Evolutionary conservation across 345 rosid genomes (phyloP), one percentile per base, ranked within the genome.

Genomic region (Melaleuca quinquenervia): DNA sequence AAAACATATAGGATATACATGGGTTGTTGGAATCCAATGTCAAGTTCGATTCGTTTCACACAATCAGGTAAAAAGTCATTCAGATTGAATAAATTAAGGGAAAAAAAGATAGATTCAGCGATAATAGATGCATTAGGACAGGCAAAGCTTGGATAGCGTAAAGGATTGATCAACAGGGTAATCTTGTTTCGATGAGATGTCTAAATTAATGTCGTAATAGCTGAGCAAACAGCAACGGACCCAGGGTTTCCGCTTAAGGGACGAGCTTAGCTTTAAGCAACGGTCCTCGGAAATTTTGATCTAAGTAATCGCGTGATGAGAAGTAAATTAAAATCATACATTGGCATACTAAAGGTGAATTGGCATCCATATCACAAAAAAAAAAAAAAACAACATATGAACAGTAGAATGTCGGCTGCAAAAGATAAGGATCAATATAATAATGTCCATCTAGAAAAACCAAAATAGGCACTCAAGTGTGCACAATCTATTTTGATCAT

Each of bases 141-240:
- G 36, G n/a, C 1, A 51, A 58, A 58, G n/a, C 16, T 58, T 58
- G 1, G 36, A 51, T 51, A 51, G 14, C 18, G 5, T 6, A 11
- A 58, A n/a, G 70, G 70, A 58, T 58, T 12, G 70, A 32, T 58
- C 36, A 58, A 13, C 3, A 58, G 36, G 41, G 29, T n/a, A 13
- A n/a, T 58, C 3, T n/a, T 58, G n/a, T 10, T 58, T n/a, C 4
- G 0, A 14, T 58, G n/a, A 0, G n/a, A 41, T 16, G 36, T 58
- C 18, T n/a, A n/a, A n/a, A n/a, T 58, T 58, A 2, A 12, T n/a
- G 13, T 58, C 1, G 20, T 58, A 13, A 70, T 36, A 5, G 36
- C 36, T 32, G 80, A 3, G 0, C 48, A 18, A 20, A 32, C 21
- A 70, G 12, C 7, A 70, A 22, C 6, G 13, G 48, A 70, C 41